Base-by-base conservation (phyloP, 2,329 filamentous ascomycete genomes). In the Colletotrichum trifolii region DNA sequence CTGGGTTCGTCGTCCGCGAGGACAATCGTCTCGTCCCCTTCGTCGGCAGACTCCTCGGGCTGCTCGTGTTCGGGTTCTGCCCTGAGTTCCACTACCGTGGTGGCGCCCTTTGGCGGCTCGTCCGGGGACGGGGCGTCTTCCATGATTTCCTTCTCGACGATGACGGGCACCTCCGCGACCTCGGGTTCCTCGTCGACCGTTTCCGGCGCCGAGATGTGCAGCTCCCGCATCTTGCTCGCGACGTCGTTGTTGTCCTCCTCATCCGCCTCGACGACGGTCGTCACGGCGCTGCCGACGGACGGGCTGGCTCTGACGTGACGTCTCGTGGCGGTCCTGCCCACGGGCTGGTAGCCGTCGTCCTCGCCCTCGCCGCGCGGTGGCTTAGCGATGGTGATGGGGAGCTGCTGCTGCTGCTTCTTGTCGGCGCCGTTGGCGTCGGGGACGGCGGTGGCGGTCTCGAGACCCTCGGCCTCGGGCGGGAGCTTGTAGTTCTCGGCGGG, bases 401-500 rank as follows among this genome's bases (percentile, higher is more conserved):
- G 64, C 5, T 73, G 73, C 61, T 74, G 75, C 65, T 73, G 64
- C 5, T 73, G 73, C 61, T 74, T 76, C 65, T 72, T 64, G 17
- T 64, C 65, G 45, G 43, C 46, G 17, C 49, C 54, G 33, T 66
- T 73, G 35, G 80, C 68, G 59, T 88, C 85, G 34, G 80, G 76
- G 68, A 79, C 77, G 7, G 74, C 48, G 15, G 74, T 64, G 2
- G 73, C 74, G 12, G 81, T 79, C 68, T 95, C 92, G 2, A 93
- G 80, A 1, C 94, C 95, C 77, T 98, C 95, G 4, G 96, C 95
- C 77, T 98, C 95, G 2, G 92, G 88, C 1, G 96, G 95, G 48
- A 99, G 89, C 66, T 96, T 98, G 80, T 98, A 97, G 75, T 96
- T 97, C 79, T 98, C 96, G 54, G 93, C 89, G 1, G 94, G 94